Base-by-base conservation (phyloP, 1,284 basidiomycete species). In the Bondarzewia mesenterica region DNA sequence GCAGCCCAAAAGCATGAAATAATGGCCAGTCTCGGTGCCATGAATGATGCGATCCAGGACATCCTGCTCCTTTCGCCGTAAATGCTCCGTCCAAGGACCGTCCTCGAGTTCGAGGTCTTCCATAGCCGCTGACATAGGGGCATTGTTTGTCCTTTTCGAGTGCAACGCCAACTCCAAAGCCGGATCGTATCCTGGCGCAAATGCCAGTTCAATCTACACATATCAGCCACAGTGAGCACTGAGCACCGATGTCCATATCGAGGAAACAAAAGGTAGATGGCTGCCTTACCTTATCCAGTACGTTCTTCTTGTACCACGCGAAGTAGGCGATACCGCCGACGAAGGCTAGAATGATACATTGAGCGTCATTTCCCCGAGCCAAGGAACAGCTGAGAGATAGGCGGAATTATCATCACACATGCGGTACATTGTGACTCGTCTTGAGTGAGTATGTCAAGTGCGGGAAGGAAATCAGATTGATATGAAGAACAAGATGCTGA, bases 261-360 rank as follows among this genome's bases (percentile, higher is more conserved):
- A n/a, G n/a, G 15, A 14, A 27, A 10, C 23, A 42, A 22, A 22
- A 27, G 25, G 20, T 26, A n/a, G 2, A 27, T 7, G 3, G 14
- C 14, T 16, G 20, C 22, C 60, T 47, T 47, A 85, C 88, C 71
- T 91, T 82, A 62, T 78, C 69, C n/a, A 89, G 69, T 8, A 90
- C 87, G 59, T 82, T 80, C 54, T 75, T 76, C 66, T 91, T 90
- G 68, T 91, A 91, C 82, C 82, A 89, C 26, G 71, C 68, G 46
- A 89, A 65, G 63, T 90, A 89, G 10, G 74, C 75, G 14, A 86
- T 68, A 46, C 89, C 88, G 21, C 85, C 85, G 21, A 78, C 55
- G 57, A 87, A 85, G 4, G 84, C 78, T 82, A 55, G 5, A n/a
- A 5, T 8, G 22, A 10, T 6, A 14, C 42, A 16, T 14, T 44